These are phyloP conservation scores for Athelia sp. DNA, from an alignment of 1,284 basidiomycete genomes.

Conservation along the genomic window DNA sequence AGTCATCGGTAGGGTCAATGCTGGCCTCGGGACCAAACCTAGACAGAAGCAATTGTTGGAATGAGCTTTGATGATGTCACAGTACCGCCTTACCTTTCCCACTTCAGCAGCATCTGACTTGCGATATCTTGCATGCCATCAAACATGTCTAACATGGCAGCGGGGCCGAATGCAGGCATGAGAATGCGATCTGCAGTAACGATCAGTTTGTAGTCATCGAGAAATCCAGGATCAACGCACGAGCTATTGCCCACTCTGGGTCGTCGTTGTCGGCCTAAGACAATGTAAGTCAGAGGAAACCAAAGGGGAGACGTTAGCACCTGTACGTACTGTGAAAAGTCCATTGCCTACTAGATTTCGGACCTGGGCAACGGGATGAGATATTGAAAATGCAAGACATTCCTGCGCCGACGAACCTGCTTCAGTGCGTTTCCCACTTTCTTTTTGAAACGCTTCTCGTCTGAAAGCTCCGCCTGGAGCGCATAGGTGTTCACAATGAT, in stretches of 20 bases:
- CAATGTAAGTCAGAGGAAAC: background rate
- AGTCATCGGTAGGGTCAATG: constrained; percentile 42
- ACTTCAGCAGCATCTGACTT: constrained; percentile 43
- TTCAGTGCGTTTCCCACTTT: constrained; percentile 26
- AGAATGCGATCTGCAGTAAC: constrained; percentile 39
- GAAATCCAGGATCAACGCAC: constrained; percentile 21
- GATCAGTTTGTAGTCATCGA: background rate
- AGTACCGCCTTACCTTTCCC: constrained; percentile 30
- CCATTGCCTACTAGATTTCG: constrained; percentile 41
- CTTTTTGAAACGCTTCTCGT: constrained; percentile 44
- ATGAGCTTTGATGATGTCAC: background rate
- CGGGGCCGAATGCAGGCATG: constrained; percentile 46
- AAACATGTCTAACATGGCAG: constrained; percentile 43
- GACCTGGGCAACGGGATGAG: constrained; percentile 8
- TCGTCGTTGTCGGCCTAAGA: constrained; percentile 34
- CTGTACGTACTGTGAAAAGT: constrained; percentile 33
- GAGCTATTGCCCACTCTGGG: constrained; percentile 44
- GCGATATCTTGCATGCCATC: constrained; percentile 45
- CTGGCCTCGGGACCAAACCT: constrained; percentile 37
- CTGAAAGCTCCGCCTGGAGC: constrained; percentile 38
- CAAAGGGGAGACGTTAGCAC: no score
- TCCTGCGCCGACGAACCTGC: constrained; percentile 14
- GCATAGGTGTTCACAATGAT: constrained; percentile 32
- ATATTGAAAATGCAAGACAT: no score
- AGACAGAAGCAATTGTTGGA: background rate